phyloP scores from a whole-genome alignment of 352 stramenopile genomes.

The Phytophthora meadii region DNA sequence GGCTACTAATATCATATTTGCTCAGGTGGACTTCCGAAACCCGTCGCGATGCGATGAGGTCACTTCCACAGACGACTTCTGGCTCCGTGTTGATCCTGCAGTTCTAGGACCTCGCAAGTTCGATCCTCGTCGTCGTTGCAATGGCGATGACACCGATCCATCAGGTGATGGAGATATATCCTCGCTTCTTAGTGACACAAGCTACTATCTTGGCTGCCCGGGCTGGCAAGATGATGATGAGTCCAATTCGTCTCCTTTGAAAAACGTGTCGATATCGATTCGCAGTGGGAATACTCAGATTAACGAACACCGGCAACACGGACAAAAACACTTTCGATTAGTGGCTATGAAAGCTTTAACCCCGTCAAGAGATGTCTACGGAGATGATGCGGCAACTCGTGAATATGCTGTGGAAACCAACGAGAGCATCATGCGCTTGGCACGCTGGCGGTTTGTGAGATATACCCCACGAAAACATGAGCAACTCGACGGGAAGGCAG shows the following conservation, averaged over 20 bases:
- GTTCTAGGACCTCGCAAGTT: constrained; percentile 19
- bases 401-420: constrained; percentile 75
- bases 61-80: constrained; percentile 55
- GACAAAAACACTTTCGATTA: constrained; percentile 49
- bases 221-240: constrained; percentile 48
- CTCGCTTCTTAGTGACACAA: constrained; percentile 57
- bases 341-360: constrained; percentile 65
- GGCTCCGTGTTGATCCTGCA: constrained; percentile 53
- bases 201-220: constrained; percentile 64
- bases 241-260: not conserved
- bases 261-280: not conserved
- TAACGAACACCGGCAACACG: not conserved
- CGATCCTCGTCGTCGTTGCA: constrained; percentile 6
- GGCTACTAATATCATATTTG: not conserved
- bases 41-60: constrained; percentile 53
- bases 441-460: constrained; percentile 53
- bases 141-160: constrained; percentile 5
- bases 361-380: constrained; percentile 57
- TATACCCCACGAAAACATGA: constrained; percentile 22
- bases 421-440: constrained; percentile 54
- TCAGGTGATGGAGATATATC: constrained; percentile 42
- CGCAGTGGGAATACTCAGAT: constrained; percentile 2
- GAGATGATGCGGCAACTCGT: constrained; percentile 64
- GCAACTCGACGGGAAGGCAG: constrained; percentile 2
- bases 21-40: constrained; percentile 60